Evolutionary conservation across 1,139 yeast species (phyloP).

Genomic region (Pichia sp.): DNA sequence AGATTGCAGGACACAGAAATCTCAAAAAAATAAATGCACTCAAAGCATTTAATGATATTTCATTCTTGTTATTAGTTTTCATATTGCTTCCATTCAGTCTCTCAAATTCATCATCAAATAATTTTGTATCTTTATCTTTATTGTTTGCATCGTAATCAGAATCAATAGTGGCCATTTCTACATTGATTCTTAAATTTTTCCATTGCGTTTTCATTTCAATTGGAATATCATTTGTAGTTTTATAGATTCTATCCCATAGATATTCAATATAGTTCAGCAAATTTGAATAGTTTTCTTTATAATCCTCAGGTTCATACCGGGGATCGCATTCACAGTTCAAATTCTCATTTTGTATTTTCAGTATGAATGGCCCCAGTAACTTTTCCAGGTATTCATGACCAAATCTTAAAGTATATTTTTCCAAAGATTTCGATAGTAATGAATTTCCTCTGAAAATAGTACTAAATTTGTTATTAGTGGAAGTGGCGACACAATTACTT

Average conservation of each 20-base stretch:
- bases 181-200: constrained; percentile 48
- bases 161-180: constrained; percentile 37
- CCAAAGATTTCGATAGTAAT: constrained; percentile 71
- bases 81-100: background rate
- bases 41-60: constrained; percentile 58
- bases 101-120: background rate
- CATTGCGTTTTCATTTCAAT: constrained; percentile 54
- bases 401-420: constrained; percentile 62
- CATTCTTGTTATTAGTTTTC: constrained; percentile 46
- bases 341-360: constrained; percentile 39
- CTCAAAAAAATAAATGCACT: constrained; percentile 80
- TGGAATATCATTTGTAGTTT: constrained; percentile 73
- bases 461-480: constrained; percentile 26
- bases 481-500: background rate
- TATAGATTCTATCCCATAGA: constrained; percentile 65
- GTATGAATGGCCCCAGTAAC: constrained; percentile 62
- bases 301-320: constrained; percentile 29
- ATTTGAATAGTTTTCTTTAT: constrained; percentile 41
- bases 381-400: constrained; percentile 75
- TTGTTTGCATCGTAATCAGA: background rate
- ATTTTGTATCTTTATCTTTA: background rate
- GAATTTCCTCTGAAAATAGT: constrained; percentile 83
- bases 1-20: constrained; percentile 84
- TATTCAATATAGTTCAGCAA: constrained; percentile 49
- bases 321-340: constrained; percentile 72